Percentiles rank a stretch among this genome's conserved stretches.
These are phyloP conservation scores for Rhytidiadelphus loreus DNA, from an alignment of 225 moss, liverwort and hornwort genomes.

Conservation along the genomic window DNA sequence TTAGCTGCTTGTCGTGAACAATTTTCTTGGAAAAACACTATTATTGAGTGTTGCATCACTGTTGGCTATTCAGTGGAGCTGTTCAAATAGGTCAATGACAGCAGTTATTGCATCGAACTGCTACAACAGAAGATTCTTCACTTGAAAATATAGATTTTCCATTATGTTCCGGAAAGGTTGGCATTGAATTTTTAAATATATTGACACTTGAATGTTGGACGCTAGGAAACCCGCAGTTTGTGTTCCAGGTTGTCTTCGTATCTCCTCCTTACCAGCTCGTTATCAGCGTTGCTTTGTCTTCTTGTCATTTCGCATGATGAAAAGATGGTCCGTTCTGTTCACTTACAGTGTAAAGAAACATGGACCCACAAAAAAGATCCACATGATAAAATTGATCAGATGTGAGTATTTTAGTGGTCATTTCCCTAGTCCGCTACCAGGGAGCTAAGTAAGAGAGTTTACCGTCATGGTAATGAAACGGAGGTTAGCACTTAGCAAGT, in stretches of 20 bases:
- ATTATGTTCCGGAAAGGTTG: neutral
- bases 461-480: neutral
- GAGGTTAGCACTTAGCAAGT: neutral
- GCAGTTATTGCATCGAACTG: neutral
- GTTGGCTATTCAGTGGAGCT: neutral
- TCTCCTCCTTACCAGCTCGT: neutral
- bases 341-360: neutral
- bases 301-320: neutral
- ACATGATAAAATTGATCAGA: neutral
- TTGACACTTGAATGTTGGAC: neutral
- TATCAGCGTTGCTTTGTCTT: neutral
- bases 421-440: neutral
- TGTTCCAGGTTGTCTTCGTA: neutral
- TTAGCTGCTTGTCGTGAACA: neutral
- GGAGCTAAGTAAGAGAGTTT: neutral
- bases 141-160: neutral
- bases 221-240: neutral
- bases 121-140: neutral
- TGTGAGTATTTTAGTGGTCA: neutral
- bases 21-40: neutral
- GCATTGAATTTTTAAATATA: neutral
- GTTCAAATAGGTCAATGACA: neutral
- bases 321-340: neutral
- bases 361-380: neutral
- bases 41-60: neutral